Evolutionary conservation across 1,139 yeast genomes (phyloP), one percentile per base, ranked within the genome.

Genomic region (Pichia sp.): DNA sequence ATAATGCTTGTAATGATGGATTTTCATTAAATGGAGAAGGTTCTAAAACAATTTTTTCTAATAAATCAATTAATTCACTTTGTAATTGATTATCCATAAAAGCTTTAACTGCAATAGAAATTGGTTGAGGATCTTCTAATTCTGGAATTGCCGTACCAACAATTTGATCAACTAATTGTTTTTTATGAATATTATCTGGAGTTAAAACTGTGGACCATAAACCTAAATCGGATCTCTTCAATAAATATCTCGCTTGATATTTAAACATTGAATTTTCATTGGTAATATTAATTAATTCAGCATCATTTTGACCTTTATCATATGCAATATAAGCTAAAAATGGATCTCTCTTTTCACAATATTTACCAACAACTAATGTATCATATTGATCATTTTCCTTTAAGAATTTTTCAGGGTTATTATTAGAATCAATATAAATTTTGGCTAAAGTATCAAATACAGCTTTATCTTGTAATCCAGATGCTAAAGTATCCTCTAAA

Each of bases 271-370:
- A 81, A 69, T 92, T 92, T 64, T 94, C 98, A 66, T 92, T 92
- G 58, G 98, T 92, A 66, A 92, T 89, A 62, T 81, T 76, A 62
- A 92, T 80, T 64, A 92, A 79, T 68, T 92, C 98, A 53, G 76
- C 83, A 66, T 92, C 96, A 62, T 92, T 90, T 50, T 78, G 75
- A 65, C 99, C 99, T 71, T 89, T 90, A 56, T 95, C 95, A 68
- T 92, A 92, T 48, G 96, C 95, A 70, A 92, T 92, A 68, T 88
- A 92, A 26, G 98, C 99, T 67, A 92, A 76, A 72, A 88, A 92
- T 53, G 99, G 99, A 65, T 92, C 99, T 69, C 98, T 85, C 80
- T 88, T 92, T 70, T 94, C 99, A 78, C 99, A 94, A 75, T 92
- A 92, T 66, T 83, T 89, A 76, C 98, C 99, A 60, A 92, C 97